Conservation (phyloP, 2,329 filamentous ascomycete genomes). For the Paracoccidioides lutzii region DNA sequence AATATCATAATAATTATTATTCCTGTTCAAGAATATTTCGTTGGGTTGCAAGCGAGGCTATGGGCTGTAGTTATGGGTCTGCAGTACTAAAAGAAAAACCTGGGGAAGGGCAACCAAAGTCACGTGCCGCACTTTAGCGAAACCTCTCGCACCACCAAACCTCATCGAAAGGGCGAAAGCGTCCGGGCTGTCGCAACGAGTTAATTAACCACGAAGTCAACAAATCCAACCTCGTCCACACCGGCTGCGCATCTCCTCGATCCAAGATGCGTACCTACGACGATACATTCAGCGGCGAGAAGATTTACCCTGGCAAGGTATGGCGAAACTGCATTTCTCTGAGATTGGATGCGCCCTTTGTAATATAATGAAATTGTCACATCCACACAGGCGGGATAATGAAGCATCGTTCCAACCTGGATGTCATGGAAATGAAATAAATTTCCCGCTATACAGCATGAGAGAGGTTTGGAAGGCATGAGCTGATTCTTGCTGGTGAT, state of each 20-base stretch:
- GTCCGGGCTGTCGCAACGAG: conserved; percentile 17
- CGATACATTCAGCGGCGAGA: conserved; percentile 63
- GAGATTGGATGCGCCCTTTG: too few relatives aligned
- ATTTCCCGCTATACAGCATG: too few relatives aligned
- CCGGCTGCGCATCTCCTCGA: conserved; percentile 34
- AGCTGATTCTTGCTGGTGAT: conserved; percentile 13
- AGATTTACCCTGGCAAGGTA: conserved; percentile 73
- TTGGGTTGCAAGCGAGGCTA: too few relatives aligned
- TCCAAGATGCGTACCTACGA: conserved; percentile 65
- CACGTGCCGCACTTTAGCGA: conserved; percentile 36
- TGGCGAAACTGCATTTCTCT: conserved; percentile 20
- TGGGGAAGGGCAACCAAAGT: conserved; percentile 25
- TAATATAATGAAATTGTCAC: too few relatives aligned
- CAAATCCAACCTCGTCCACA: conserved; percentile 24
- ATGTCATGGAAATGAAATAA: too few relatives aligned
- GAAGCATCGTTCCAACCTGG: too few relatives aligned
- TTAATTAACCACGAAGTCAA: conserved; percentile 25
- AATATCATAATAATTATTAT: too few relatives aligned
- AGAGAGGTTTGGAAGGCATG: neutral
- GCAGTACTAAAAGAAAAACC: too few relatives aligned
- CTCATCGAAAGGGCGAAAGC: conserved; percentile 15
- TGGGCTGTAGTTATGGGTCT: too few relatives aligned
- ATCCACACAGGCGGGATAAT: too few relatives aligned
- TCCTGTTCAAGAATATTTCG: too few relatives aligned
- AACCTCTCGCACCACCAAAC: conserved; percentile 26